These are phyloP conservation scores for Fusarium sp. DNA, from an alignment of 2,329 filamentous ascomycete genomes.

Conservation along the genomic window DNA sequence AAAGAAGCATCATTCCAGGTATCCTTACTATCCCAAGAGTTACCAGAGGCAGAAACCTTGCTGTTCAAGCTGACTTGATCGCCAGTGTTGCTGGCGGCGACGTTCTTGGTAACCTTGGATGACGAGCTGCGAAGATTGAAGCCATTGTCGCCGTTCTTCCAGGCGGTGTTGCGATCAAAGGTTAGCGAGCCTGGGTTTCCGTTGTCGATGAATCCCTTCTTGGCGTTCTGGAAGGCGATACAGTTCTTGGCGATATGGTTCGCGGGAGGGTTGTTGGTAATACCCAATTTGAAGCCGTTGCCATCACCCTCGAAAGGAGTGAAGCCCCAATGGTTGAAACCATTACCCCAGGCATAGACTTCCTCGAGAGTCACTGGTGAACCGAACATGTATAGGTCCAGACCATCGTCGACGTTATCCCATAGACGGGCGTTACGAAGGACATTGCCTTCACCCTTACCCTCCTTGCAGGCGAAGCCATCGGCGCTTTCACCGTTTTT, in stretches of 20 bases:
- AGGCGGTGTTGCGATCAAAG: constrained; percentile 59
- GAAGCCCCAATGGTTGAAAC: constrained; percentile 60
- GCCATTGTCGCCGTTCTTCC: constrained; percentile 55
- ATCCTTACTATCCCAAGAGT: constrained; percentile 57
- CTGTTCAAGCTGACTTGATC: constrained; percentile 26
- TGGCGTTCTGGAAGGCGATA: constrained; percentile 58
- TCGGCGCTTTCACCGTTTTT: constrained; percentile 66
- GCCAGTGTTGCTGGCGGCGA: constrained; percentile 49
- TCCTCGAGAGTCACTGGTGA: constrained; percentile 59
- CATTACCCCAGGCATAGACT: constrained; percentile 60
- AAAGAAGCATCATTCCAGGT: constrained; percentile 55
- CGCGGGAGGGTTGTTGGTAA: constrained; percentile 52
- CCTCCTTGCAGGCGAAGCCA: constrained; percentile 62
- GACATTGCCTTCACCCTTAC: constrained; percentile 59
- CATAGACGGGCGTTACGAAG: constrained; percentile 60
- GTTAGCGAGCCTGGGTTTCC: constrained; percentile 56
- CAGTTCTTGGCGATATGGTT: constrained; percentile 60
- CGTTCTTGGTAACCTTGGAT: constrained; percentile 54
- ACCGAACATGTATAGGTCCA: constrained; percentile 52
- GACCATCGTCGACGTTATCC: constrained; percentile 64
- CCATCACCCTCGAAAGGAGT: constrained; percentile 58
- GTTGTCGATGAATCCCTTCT: constrained; percentile 62
- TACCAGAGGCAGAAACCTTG: constrained; percentile 49
- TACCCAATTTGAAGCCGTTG: constrained; percentile 62
- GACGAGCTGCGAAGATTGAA: constrained; percentile 43